These are phyloP conservation scores for Bondarzewia mesenterica DNA, from an alignment of 1,284 basidiomycete genomes.

Conservation along the genomic window DNA sequence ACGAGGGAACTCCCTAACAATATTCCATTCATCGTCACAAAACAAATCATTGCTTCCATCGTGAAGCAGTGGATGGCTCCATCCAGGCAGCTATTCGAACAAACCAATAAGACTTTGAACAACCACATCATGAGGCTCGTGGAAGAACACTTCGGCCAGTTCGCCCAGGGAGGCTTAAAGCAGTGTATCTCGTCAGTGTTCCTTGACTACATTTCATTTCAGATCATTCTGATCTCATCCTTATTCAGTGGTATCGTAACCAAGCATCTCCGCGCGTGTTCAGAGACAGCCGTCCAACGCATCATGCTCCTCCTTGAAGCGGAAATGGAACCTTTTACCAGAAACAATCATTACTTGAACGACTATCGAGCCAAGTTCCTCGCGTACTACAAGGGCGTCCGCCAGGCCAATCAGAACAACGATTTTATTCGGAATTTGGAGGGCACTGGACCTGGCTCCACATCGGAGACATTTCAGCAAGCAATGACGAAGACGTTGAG, in stretches of 20 bases:
- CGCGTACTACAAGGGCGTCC: conserved; percentile 18
- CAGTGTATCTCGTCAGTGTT: conserved; percentile 42
- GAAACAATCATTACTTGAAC: conserved; percentile 24
- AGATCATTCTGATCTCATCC: background rate
- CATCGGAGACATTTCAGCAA: background rate
- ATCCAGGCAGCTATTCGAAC: conserved; percentile 38
- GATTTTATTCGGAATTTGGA: conserved; percentile 14
- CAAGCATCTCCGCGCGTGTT: conserved; percentile 37
- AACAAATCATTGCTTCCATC: conserved; percentile 36
- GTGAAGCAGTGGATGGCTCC: conserved; percentile 43
- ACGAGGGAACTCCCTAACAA: conserved; percentile 63
- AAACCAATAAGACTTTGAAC: conserved; percentile 30
- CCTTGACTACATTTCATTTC: background rate
- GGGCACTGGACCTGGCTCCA: background rate
- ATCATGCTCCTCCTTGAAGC: conserved; percentile 26
- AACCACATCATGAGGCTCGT: conserved; percentile 35
- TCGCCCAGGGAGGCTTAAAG: conserved; percentile 44
- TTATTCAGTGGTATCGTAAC: conserved; percentile 34
- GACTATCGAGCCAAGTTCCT: conserved; percentile 23
- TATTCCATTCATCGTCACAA: conserved; percentile 55
- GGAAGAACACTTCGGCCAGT: conserved; percentile 38
- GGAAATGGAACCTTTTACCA: conserved; percentile 24
- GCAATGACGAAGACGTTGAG: conserved; percentile 25
- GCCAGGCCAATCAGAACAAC: conserved; percentile 4
- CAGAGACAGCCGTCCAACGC: conserved; percentile 28